Evolutionary conservation across 2,329 filamentous ascomycete species (phyloP), one percentile per base, ranked within the genome.

Genomic region (Ambrosiella beaveri): DNA sequence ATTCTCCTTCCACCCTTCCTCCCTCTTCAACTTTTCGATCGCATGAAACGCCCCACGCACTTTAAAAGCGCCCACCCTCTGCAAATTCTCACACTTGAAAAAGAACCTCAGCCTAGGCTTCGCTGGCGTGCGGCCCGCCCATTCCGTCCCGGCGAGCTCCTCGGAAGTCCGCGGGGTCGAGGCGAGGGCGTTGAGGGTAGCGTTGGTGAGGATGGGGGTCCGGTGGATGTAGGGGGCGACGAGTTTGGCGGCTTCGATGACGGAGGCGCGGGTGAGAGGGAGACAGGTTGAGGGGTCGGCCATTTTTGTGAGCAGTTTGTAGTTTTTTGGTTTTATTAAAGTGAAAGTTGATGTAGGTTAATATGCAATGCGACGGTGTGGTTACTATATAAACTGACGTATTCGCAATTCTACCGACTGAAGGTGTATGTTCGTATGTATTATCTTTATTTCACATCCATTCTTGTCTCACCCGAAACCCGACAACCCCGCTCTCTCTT

Each of bases 61-160:
- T 72, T 97, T 97, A 75, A 97, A 97, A 0, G 91, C 91, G 56
- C 91, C 93, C 57, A 94, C 82, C 58, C 82, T 81, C 73, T 97
- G 93, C 60, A 88, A 74, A 69, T 96, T 96, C 74, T 97, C 91
- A 70, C 88, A 94, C 73, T 97, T 97, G 79, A 97, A 95, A 74
- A 87, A 93, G 56, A 97, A 75, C 11, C 81, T 75, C 44, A 95
- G 72, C 54, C 72, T 79, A 0, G 88, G 88, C 3, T 68, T 72
- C 0, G 86, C 80, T 0, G 84, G 76, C 0, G 85, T 80, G 82
- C 76, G n/a, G 67, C 66, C 44, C 63, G 77, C 68, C 72, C 76
- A 82, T 62, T 72, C 69, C 3, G 82, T 84, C 12, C 74, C 77
- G 50, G 68, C 65, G 0, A 85, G 72, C 3, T 77, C 74, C 3